phyloP scores from a whole-genome alignment of 163 green algal genomes.

The Prototheca cutis region DNA sequence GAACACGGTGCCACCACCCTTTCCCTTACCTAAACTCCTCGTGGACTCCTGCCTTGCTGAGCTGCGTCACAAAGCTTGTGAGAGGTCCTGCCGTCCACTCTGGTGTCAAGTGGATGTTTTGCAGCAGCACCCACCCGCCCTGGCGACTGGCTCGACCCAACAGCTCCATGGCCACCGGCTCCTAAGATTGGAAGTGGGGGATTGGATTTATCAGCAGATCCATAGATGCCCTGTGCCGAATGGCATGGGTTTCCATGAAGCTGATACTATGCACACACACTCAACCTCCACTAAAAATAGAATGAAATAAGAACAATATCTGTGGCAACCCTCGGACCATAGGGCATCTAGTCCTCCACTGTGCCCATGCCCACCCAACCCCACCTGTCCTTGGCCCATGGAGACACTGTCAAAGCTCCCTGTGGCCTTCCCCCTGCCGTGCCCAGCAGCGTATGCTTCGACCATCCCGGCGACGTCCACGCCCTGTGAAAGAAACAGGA shows the following conservation, averaged over 20 bases:
- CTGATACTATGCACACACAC: no score
- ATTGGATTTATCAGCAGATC: no score
- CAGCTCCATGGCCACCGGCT: conserved; percentile 75
- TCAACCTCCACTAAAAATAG: no score
- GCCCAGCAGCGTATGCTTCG: conserved; percentile 55
- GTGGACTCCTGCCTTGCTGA: conserved; percentile 63
- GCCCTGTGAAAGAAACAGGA: conserved; percentile 83
- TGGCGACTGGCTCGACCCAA: conserved; percentile 69
- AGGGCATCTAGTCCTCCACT: no score
- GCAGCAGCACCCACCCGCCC: conserved; percentile 89
- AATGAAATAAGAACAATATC: no score
- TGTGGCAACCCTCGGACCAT: no score
- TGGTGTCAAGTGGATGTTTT: conserved; percentile 94
- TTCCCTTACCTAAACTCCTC: conserved; percentile 67
- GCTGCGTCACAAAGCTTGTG: conserved; percentile 77
- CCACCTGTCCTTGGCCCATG: conserved; percentile 71
- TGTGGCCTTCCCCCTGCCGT: conserved; percentile 61
- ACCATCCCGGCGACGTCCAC: conserved; percentile 71
- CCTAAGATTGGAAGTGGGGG: conserved; percentile 39
- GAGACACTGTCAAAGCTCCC: conserved; percentile 70
- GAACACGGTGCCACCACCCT: no score
- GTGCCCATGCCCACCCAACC: no score
- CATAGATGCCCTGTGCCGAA: no score
- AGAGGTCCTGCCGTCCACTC: conserved; percentile 71
- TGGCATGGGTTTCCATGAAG: no score